Evolutionary conservation across 495 filamentous ascomycete genomes (phyloP).

Genomic region (Cercophora scortea): DNA sequence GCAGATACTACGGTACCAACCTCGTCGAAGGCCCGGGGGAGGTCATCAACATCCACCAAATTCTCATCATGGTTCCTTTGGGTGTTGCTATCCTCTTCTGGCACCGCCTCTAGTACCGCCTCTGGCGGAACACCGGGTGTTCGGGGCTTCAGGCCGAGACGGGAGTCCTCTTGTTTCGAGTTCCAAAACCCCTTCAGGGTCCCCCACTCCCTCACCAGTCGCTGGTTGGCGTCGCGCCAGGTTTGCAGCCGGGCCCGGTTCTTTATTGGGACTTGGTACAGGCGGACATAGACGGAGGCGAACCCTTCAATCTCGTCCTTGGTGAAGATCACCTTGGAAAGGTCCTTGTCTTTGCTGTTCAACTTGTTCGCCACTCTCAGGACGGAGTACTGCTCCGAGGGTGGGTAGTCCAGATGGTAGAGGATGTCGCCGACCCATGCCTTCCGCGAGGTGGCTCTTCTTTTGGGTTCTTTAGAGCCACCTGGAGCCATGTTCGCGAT

Average conservation of each 20-base stretch:
- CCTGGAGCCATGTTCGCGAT: no score
- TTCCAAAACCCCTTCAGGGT: not conserved
- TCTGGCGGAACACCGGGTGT: not conserved
- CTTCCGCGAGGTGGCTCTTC: no score
- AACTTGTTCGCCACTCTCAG: not conserved
- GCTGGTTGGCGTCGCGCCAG: not conserved
- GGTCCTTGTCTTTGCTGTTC: not conserved
- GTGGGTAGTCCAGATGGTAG: no score
- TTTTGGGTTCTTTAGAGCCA: no score
- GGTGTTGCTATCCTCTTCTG: not conserved
- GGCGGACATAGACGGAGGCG: not conserved
- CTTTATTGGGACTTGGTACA: not conserved
- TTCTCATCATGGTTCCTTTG: not conserved
- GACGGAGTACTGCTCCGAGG: not conserved
- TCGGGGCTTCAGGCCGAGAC: not conserved
- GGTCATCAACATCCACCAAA: no score
- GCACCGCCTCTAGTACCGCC: not conserved
- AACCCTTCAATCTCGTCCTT: not conserved
- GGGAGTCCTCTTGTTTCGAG: not conserved
- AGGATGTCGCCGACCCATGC: no score
- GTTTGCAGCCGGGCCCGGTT: not conserved
- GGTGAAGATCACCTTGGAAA: not conserved
- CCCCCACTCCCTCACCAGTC: not conserved
- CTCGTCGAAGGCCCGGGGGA: no score
- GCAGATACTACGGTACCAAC: no score